Base-by-base conservation (phyloP, 2,329 filamentous ascomycete genomes). In the Fusarium nelsonii region DNA sequence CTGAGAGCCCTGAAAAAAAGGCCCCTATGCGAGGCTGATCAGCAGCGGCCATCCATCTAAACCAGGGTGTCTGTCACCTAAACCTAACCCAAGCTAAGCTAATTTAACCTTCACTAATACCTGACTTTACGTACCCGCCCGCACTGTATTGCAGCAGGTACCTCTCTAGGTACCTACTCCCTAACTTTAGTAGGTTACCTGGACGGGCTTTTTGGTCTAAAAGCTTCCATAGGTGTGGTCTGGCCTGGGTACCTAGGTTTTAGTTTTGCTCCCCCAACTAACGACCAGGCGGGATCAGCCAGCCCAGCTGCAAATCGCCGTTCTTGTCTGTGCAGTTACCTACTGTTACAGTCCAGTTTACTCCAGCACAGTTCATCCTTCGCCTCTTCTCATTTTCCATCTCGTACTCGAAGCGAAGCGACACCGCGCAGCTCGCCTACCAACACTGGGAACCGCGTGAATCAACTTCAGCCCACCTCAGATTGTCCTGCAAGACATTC, bases 1-100 rank as follows among this genome's bases (percentile, higher is more conserved):
- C 51, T 55, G 32, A 58, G 55, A 65, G 54, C 54, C 65, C 61
- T 61, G 52, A 64, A 50, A 40, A 61, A 43, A 53, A 50, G 68
- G 68, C 66, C 71, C 70, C 70, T 73, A 74, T 74, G 72, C 72
- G 72, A 74, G 72, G 72, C 70, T 73, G 72, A 74, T 74, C 72
- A 69, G 36, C 66, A 73, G 56, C 58, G 52, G 23, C 48, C 48
- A 65, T 64, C 71, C 61, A 64, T 59, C 69, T 64, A 43, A 59
- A 48, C 66, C 53, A 70, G 72, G 72, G 72, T 74, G 70, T 67
- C 63, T 74, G 70, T 70, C 63, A 51, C 65, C 69, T 73, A 65
- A 68, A 58, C 55, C 43, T 36, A 44, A 50, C 20, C 16, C 23
- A 20, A 50, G 48, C 46, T 50, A 50, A 50, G 46, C 33, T 26